phyloP scores from a whole-genome alignment of 78 protist species.

The Tieghemostelium lacteum region DNA sequence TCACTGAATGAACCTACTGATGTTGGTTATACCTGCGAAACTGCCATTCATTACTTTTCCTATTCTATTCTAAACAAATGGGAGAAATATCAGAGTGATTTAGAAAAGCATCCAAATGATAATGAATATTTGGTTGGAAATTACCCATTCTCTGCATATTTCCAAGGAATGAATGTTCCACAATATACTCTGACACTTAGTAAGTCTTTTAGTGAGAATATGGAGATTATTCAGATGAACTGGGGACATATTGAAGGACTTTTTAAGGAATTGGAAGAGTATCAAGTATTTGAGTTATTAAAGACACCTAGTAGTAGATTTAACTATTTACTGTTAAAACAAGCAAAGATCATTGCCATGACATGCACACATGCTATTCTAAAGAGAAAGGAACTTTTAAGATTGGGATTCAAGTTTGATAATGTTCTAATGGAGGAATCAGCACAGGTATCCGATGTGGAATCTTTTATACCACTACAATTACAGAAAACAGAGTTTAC shows the following conservation, averaged over 20 bases:
- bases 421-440: slow-evolving; percentile 97
- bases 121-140: background rate
- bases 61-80: slow-evolving; percentile 74
- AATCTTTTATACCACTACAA: slow-evolving; percentile 97
- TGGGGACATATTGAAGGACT: slow-evolving; percentile 72
- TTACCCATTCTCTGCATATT: slow-evolving; percentile 23
- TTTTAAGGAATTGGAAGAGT: slow-evolving; percentile 88
- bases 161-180: background rate
- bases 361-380: slow-evolving; percentile 99
- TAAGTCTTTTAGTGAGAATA: background rate
- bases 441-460: slow-evolving; percentile 96
- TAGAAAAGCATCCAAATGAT: background rate
- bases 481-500: slow-evolving; percentile 86
- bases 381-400: slow-evolving; percentile 72
- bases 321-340: slow-evolving; percentile 92
- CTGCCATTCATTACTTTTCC: slow-evolving; percentile 90
- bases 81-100: slow-evolving; percentile 40
- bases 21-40: slow-evolving; percentile 93
- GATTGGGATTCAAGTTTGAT: slow-evolving; percentile 93
- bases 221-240: slow-evolving; percentile 28
- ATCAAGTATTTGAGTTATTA: slow-evolving; percentile 94
- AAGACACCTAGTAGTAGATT: slow-evolving; percentile 89
- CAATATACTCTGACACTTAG: background rate
- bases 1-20: slow-evolving; percentile 67
- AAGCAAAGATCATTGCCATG: slow-evolving; percentile 96